Base-by-base conservation (phyloP, 2,329 filamentous ascomycete species). In the Tolypocladium tundrense region DNA sequence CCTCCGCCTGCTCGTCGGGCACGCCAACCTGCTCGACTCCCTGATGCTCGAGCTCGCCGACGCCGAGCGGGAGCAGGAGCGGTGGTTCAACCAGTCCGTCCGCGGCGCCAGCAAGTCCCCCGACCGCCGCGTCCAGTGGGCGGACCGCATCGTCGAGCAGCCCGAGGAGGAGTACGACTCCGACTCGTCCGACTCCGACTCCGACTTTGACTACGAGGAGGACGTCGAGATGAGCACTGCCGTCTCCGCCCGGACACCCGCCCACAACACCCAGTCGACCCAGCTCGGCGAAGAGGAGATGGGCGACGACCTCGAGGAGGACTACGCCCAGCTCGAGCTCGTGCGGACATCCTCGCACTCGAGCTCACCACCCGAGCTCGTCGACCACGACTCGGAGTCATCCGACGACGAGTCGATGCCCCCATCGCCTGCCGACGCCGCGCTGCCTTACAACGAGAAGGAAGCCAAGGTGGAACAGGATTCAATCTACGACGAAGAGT, bases 11-110 rank as follows among this genome's bases (percentile, higher is more conserved):
- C 88, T 99, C 60, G 94, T 99, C 67, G 94, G 93, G 69, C 94
- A 99, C 77, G 94, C 94, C 79, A 99, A 97, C 82, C 88, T 97
- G 53, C 90, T 99, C 73, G 94, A 99, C 78, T 88, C 87, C 45
- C 79, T 99, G 70, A 97, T 97, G 94, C 84, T 94, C 66, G 80
- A 83, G 70, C 89, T 99, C 60, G 89, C 91, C 74, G 90, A 96
- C 60, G 93, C 93, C 70, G 94, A 97, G 81, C 85, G 87, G 67
- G 91, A 97, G 75, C 94, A 97, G 77, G 93, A 97, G 77, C 87
- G 85, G 65, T 97, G 92, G 92, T 97, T 97, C 87, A 95, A 97
- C 84, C 88, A 91, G 74, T 94, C 91, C 61, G 90, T 97, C 75
- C 87, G 84, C 72, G 88, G 88, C 69, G 88, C 88, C 65, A 79